Conservation (phyloP, 768 basidiomycete species). For the Multifurca ochricompacta region DNA sequence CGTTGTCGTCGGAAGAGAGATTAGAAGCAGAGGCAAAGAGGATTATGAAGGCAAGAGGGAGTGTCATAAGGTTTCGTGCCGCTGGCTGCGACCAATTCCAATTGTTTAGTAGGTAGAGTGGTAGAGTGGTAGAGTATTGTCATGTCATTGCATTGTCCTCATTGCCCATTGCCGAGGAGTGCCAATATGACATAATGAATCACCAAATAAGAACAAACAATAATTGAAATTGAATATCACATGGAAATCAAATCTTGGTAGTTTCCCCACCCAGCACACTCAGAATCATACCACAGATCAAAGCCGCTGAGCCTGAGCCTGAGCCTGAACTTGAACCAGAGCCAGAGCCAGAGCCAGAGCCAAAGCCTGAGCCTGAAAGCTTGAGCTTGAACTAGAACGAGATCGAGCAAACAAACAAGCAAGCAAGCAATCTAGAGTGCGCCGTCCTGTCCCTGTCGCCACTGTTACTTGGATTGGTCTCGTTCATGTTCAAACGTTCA, state of each 20-base stretch:
- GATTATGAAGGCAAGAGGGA: constrained; percentile 5
- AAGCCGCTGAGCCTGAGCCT: too few relatives aligned
- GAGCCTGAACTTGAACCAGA: too few relatives aligned
- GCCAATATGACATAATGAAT: not conserved
- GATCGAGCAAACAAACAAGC: too few relatives aligned
- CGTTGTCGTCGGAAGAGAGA: not conserved
- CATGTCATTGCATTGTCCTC: too few relatives aligned
- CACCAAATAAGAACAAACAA: constrained; percentile 9
- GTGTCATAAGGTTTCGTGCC: constrained; percentile 5
- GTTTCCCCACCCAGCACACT: constrained; percentile 1
- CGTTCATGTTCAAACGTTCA: constrained; percentile 13
- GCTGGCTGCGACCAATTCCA: constrained; percentile 6
- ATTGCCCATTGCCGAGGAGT: not conserved
- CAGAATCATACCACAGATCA: too few relatives aligned
- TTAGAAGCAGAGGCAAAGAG: constrained; percentile 5
- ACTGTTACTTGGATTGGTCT: constrained; percentile 11
- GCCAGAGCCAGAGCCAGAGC: too few relatives aligned
- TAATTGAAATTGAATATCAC: constrained; percentile 12
- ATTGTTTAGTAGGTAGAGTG: too few relatives aligned
- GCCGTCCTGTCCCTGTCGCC: too few relatives aligned
- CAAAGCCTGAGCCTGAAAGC: too few relatives aligned
- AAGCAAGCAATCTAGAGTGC: too few relatives aligned
- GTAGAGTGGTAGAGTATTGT: too few relatives aligned
- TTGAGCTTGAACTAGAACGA: too few relatives aligned
- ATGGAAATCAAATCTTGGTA: constrained; percentile 4